These are phyloP conservation scores for Candida hungchunana DNA, from an alignment of 805 yeast genomes.

Conservation along the genomic window DNA sequence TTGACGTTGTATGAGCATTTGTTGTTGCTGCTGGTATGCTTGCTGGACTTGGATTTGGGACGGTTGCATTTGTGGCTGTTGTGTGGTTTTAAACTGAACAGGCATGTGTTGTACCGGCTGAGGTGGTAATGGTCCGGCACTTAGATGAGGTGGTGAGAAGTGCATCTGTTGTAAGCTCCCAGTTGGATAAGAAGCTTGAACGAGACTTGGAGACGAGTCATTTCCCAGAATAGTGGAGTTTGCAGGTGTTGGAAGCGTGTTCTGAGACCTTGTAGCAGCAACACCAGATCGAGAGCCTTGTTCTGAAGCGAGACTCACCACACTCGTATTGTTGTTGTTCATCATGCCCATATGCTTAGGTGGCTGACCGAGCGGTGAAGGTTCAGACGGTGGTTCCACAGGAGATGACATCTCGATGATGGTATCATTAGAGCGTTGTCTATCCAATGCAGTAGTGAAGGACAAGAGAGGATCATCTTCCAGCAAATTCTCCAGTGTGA, in stretches of 20 bases:
- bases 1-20: too few species aligned
- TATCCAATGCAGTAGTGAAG: slow-evolving; percentile 24
- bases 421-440: slow-evolving; percentile 28
- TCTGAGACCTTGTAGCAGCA: slow-evolving; percentile 1
- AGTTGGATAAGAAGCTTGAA: slow-evolving; percentile 5
- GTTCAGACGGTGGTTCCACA: slow-evolving; percentile 10
- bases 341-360: slow-evolving; percentile 2
- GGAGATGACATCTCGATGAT: slow-evolving; percentile 23
- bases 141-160: slow-evolving; percentile 5
- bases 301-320: slow-evolving; percentile 9
- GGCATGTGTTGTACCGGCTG: too few species aligned
- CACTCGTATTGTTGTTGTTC: slow-evolving; percentile 7
- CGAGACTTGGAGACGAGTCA: slow-evolving; percentile 8
- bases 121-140: too few species aligned
- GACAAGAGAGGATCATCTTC: slow-evolving; percentile 27
- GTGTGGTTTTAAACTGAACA: too few species aligned
- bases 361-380: slow-evolving; percentile 5
- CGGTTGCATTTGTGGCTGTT: too few species aligned
- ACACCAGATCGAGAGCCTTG: neutral
- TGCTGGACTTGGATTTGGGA: slow-evolving; percentile 21
- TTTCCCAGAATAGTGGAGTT: slow-evolving; percentile 12
- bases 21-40: slow-evolving; percentile 13
- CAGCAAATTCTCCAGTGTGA: slow-evolving; percentile 23
- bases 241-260: slow-evolving; percentile 14
- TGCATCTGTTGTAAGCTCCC: slow-evolving; percentile 1